Evolutionary conservation across 805 yeast genomes (phyloP), one percentile per base, ranked within the genome.

Genomic region (Monosporozyma aerobia): DNA sequence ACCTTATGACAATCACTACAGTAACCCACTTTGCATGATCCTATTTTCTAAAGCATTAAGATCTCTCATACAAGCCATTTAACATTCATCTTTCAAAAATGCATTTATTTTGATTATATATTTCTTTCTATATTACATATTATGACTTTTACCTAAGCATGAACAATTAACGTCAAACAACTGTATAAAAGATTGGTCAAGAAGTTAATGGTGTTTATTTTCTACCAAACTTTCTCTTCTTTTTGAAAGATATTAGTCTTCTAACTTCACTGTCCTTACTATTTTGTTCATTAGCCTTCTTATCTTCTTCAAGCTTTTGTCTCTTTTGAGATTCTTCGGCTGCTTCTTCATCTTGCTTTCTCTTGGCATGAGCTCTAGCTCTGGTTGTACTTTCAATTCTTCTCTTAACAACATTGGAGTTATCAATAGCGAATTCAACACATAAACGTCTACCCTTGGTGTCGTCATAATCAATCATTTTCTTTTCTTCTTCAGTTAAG

Each of bases 371-470:
- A 37, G 70, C 73, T 57, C 70, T 71, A 16, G 79, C 71, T 48
- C 68, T 69, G 62, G 68, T 67, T 37, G 78, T 77, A 61, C 77
- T 82, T 50, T 90, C 97, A 56, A 80, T 78, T 74, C 97, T 84
- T 71, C 97, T 85, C 72, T 87, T 87, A 44, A 94, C 84, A 53
- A 94, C 96, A 64, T 87, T 86, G 32, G 97, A 95, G 67, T 94
- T 90, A 67, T 94, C 99, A 62, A 94, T 78, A 5, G 99, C 97
- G 74, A 94, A 94, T 68, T 94, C 99, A 33, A 82, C 98, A 62
- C 92, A 87, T 54, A 94, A 75, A 56, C 88, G 81, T 72, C 97
- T 82, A 64, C 79, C 80, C 52, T 76, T 74, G 25, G 73, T 69
- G 8, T 79, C 80, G 47, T 83, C 90, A 27, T 74, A 59, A 51